Percentiles rank a stretch among this genome's conserved stretches.
These are phyloP conservation scores for Mycena filopes DNA, from an alignment of 768 basidiomycete genomes.

Conservation along the genomic window DNA sequence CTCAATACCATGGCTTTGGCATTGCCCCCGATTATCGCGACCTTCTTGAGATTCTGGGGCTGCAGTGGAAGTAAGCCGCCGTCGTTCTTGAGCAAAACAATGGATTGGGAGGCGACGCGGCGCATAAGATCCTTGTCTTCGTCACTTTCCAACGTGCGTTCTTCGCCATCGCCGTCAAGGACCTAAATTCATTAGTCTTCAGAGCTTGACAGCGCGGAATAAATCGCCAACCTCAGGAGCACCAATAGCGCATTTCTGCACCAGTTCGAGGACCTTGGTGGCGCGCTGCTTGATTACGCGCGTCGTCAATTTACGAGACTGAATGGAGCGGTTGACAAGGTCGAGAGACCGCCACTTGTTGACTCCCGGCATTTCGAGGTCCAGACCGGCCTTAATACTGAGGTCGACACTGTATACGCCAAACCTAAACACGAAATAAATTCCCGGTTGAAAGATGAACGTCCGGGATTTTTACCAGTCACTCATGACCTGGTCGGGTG, in stretches of 20 bases:
- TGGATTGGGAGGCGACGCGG: constrained; percentile 71
- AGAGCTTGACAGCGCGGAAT: background rate
- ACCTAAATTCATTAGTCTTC: constrained; percentile 49
- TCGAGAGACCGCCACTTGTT: constrained; percentile 83
- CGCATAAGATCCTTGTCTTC: constrained; percentile 74
- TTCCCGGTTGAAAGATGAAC: background rate
- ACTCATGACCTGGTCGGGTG: constrained; percentile 67
- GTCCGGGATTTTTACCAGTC: constrained; percentile 66
- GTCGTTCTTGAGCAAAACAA: constrained; percentile 83
- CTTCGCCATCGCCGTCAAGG: constrained; percentile 76
- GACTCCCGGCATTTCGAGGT: constrained; percentile 83
- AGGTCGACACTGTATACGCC: constrained; percentile 75
- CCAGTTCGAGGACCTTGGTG: constrained; percentile 70
- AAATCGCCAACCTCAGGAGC: constrained; percentile 66
- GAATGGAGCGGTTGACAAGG: constrained; percentile 68
- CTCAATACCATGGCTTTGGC: constrained; percentile 70
- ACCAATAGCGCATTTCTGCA: constrained; percentile 72
- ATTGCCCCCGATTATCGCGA: constrained; percentile 82
- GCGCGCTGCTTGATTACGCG: constrained; percentile 76
- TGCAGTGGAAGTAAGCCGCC: constrained; percentile 63
- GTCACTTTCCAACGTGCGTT: constrained; percentile 69
- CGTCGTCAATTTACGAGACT: constrained; percentile 71
- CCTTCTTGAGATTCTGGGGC: constrained; percentile 62
- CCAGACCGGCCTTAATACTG: constrained; percentile 78
- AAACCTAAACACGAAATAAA: constrained; percentile 55